Evolutionary conservation across 257 asterid species (phyloP), one percentile per base, ranked within the genome.

Genomic region (Solanum dulcamara): DNA sequence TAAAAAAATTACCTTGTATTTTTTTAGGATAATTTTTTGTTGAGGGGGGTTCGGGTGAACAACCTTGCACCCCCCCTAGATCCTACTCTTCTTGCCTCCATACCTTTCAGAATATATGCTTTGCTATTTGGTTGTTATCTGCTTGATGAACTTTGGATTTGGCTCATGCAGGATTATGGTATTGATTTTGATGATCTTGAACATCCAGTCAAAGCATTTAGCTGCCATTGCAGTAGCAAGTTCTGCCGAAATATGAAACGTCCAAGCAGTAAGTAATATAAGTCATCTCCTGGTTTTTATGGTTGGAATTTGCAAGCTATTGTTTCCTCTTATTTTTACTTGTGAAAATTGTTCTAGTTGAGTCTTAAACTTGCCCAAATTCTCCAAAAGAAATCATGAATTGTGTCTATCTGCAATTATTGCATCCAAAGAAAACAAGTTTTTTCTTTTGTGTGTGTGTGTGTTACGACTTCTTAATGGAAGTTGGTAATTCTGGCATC

Each of bases 101-200:
- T 44, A 20, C 17, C 60, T 11, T 66, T 64, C 44, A 14, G 59
- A 82, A 40, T 84, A 50, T 68, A 38, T n/a, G 35, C 75, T 80
- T 55, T 35, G 75, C 81, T 85, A 85, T 84, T 87, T 80, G 24
- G 53, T 24, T 44, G 17, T 55, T 84, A 60, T 84, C 83, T 17
- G 62, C 85, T 32, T 83, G 85, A 81, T 79, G 38, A 79, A 79
- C 64, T 48, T 79, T 30, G 26, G 28, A 17, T 48, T 48, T 79
- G 83, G 20, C 20, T 79, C 30, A 89, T 88, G 88, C 97, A 96
- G 98, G 99, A 96, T 86, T 96, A 96, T 86, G 98, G 99, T 71
- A 93, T 94, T 81, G 99, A 96, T 83, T 94, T 96, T 92, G 99
- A 96, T 62, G 99, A 96, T 88, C 89, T 90, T 35, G 98, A 92